Evolutionary conservation across 2,329 filamentous ascomycete genomes (phyloP), one percentile per base, ranked within the genome.

Genomic region (Aspergillus persii): DNA sequence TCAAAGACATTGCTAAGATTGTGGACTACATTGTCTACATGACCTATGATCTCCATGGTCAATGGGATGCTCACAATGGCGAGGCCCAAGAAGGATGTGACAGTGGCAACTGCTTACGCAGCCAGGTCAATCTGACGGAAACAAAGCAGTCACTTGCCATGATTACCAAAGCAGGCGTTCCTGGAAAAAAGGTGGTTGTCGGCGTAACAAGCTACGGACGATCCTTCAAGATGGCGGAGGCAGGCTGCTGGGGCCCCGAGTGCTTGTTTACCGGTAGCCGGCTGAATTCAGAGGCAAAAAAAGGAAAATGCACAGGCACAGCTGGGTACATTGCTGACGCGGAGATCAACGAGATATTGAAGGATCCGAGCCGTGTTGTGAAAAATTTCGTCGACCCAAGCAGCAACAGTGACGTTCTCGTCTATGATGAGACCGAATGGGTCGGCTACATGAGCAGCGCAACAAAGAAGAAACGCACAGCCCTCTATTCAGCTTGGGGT

Each of bases 71-170:
- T 5, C 48, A 55, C 9, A 59, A 55, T 29, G n/a, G 11, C n/a
- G 33, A 59, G 15, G 27, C 57, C 6, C 57, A 59, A 29, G 39
- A 52, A 3, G 56, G 56, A 1, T 75, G 73, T 57, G 54, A 50
- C 4, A 27, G 18, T 11, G 69, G 70, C 0, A 69, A 68, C 50
- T 74, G 78, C 46, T 67, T 79, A 1, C 74, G 76, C 1, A 73
- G 69, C 0, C 77, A 79, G 54, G 67, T 79, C 58, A 80, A 80
- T 66, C 56, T 69, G 36, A 79, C 77, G 0, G 75, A 79, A 57
- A 77, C 75, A 0, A 57, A 58, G 0, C 61, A 64, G 4, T 63
- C 77, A 0, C 62, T 80, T 11, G 61, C 71, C 1, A 79, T 77
- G 63, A 60, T 60, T 18, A 60, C 58, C 29, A 60, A 60, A 23